These are phyloP conservation scores for Cicer yamashitae DNA, from an alignment of 306 rosid species.

Conservation along the genomic window DNA sequence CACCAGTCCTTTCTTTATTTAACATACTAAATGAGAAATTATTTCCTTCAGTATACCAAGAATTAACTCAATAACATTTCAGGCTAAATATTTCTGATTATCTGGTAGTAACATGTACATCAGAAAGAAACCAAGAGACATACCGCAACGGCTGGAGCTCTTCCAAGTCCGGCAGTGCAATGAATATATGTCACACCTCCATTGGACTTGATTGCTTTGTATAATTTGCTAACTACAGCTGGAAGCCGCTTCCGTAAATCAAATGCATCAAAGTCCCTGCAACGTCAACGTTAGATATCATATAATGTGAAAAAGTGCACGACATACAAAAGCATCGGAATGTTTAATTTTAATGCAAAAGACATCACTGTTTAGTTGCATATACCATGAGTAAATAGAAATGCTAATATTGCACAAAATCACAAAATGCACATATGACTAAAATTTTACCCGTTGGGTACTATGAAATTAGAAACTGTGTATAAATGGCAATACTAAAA, in stretches of 20 bases:
- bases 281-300: slow-evolving; percentile 45
- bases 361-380: slow-evolving; percentile 22
- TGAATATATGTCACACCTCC: slow-evolving; percentile 94
- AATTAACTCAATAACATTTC: slow-evolving; percentile 16
- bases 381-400: slow-evolving; percentile 27
- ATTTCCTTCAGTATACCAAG: slow-evolving; percentile 30
- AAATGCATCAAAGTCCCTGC: slow-evolving; percentile 90
- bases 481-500: slow-evolving; percentile 30
- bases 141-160: slow-evolving; percentile 96
- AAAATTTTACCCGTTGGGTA: neutral
- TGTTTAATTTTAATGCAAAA: slow-evolving; percentile 8
- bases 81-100: slow-evolving; percentile 6
- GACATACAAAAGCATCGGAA: slow-evolving; percentile 29
- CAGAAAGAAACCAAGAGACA: slow-evolving; percentile 43
- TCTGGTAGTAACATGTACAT: slow-evolving; percentile 11
- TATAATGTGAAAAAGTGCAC: slow-evolving; percentile 40
- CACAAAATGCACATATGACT: slow-evolving; percentile 11
- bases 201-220: slow-evolving; percentile 71
- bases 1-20: slow-evolving; percentile 7
- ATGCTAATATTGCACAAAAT: slow-evolving; percentile 13
- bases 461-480: slow-evolving; percentile 19
- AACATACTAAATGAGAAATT: slow-evolving; percentile 19
- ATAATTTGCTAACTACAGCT: slow-evolving; percentile 76
- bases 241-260: slow-evolving; percentile 87
- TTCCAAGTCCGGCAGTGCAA: slow-evolving; percentile 99